These are phyloP conservation scores for Pezicula neosporulosa DNA, from an alignment of 2,329 filamentous ascomycete species.

Conservation along the genomic window DNA sequence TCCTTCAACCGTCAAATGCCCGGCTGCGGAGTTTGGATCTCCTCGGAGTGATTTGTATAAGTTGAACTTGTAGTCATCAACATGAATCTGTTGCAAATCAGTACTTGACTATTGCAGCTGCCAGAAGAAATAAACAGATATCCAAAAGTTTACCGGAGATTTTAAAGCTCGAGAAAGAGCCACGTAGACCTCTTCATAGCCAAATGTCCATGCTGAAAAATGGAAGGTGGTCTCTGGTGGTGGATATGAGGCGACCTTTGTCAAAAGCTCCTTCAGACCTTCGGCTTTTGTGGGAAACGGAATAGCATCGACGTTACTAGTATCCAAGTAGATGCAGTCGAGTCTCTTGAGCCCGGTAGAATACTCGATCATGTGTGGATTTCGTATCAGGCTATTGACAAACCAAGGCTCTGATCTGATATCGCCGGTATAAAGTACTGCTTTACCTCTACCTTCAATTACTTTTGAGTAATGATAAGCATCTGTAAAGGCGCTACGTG, in stretches of 20 bases:
- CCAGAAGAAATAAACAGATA: not conserved
- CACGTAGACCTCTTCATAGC: constrained; percentile 90
- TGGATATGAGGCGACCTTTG: constrained; percentile 66
- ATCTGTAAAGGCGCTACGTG: not conserved
- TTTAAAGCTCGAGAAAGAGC: constrained; percentile 69
- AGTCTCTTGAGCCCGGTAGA: constrained; percentile 61
- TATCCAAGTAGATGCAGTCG: constrained; percentile 86
- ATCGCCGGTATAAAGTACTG: constrained; percentile 86
- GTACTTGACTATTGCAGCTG: constrained; percentile 10
- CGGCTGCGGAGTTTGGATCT: constrained; percentile 37
- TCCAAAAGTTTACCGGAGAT: constrained; percentile 46
- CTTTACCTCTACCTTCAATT: constrained; percentile 69
- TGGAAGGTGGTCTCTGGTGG: constrained; percentile 71
- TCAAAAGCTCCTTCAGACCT: constrained; percentile 70
- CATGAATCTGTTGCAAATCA: constrained; percentile 58
- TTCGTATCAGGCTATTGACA: constrained; percentile 68
- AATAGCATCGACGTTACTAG: constrained; percentile 59
- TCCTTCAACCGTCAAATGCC: constrained; percentile 51
- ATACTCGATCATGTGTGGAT: constrained; percentile 74
- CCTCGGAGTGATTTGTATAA: constrained; percentile 65
- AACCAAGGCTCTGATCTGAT: constrained; percentile 85
- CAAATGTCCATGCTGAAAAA: constrained; percentile 86
- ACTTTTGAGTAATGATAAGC: constrained; percentile 34
- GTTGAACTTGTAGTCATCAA: constrained; percentile 75
- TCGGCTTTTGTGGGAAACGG: constrained; percentile 63